Evolutionary conservation across 768 basidiomycete genomes (phyloP).

Genomic region (Gloeophyllum trabeum): DNA sequence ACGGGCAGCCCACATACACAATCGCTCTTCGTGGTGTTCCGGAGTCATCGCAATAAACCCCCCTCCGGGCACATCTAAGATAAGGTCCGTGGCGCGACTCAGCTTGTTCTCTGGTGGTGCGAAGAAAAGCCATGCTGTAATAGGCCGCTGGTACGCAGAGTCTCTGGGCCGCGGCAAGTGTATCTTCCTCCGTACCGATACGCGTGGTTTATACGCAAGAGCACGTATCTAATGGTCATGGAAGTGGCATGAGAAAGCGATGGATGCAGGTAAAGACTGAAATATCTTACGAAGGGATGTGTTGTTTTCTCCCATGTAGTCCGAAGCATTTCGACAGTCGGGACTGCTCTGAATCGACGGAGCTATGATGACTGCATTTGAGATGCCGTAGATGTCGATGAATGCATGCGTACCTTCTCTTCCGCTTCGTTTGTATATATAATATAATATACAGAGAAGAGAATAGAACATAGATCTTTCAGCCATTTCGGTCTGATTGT

Average conservation of each 20-base stretch:
- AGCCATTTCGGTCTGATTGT: conserved; percentile 86
- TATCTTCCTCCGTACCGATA: conserved; percentile 64
- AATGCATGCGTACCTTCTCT: conserved; percentile 64
- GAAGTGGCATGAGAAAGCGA: conserved; percentile 2
- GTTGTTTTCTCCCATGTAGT: conserved; percentile 94
- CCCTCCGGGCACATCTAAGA: conserved; percentile 91
- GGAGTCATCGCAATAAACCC: conserved; percentile 96
- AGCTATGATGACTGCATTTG: conserved; percentile 36
- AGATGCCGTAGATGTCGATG: background rate
- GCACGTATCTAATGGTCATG: conserved; percentile 47
- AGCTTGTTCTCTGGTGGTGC: conserved; percentile 55
- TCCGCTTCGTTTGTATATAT: conserved; percentile 85
- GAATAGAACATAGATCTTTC: conserved; percentile 72
- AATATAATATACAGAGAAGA: conserved; percentile 88
- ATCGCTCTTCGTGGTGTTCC: conserved; percentile 91
- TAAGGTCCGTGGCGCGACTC: conserved; percentile 60
- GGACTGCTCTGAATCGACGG: conserved; percentile 82
- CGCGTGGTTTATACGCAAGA: conserved; percentile 42
- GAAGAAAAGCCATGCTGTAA: conserved; percentile 79
- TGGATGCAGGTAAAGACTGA: background rate
- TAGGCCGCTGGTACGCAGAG: conserved; percentile 72
- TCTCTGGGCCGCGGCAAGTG: conserved; percentile 71
- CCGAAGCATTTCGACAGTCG: conserved; percentile 93
- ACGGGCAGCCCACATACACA: conserved; percentile 73
- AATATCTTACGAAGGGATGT: conserved; percentile 86